Evolutionary conservation across 1,139 yeast genomes (phyloP), one percentile per base, ranked within the genome.

Genomic region (Pichia sp.): DNA sequence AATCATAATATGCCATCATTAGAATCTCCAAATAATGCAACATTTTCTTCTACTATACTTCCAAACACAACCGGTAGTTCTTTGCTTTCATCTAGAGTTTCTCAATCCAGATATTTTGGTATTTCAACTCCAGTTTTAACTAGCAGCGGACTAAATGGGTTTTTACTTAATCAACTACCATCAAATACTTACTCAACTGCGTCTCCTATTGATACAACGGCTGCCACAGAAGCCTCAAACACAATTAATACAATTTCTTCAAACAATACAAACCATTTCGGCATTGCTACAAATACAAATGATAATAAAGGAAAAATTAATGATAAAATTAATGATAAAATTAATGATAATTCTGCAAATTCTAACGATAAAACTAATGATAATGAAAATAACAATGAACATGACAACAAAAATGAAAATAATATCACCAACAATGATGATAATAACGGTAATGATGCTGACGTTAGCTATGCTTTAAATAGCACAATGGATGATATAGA

Each of bases 31-130:
- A 16, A 16, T 16, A 16, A 16, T 16, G 16, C 16, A 16, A 16
- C 52, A 29, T 56, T 53, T 12, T 23, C 24, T 22, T 27, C 24
- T 23, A 41, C 39, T 6, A 55, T 60, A 32, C 56, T 52, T 33
- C 61, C 63, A 31, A 60, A 61, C 46, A 55, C 57, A 10, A 58
- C 64, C 4, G 64, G 64, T 9, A 59, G 58, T 39, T 61, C 64
- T 1, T 39, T 68, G 49, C 59, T 66, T 37, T 64, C 68, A 50
- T 64, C 73, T 40, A 65, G 76, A 63, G 60, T 69, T 35, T 62
- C 66, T 25, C 71, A 68, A 51, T 59, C 69, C 16, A 62, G 68
- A 50, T 59, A 65, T 50, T 65, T 63, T 44, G 67, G 61, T 7
- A 42, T 45, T 11, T 30, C 49, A 10, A 42, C 56, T 12, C 50